A percentile compares a stretch with the other conserved stretches of the same genome.
phyloP scores from a whole-genome alignment of 2,329 filamentous ascomycete genomes.

The Sporothrix dimorphospora region DNA sequence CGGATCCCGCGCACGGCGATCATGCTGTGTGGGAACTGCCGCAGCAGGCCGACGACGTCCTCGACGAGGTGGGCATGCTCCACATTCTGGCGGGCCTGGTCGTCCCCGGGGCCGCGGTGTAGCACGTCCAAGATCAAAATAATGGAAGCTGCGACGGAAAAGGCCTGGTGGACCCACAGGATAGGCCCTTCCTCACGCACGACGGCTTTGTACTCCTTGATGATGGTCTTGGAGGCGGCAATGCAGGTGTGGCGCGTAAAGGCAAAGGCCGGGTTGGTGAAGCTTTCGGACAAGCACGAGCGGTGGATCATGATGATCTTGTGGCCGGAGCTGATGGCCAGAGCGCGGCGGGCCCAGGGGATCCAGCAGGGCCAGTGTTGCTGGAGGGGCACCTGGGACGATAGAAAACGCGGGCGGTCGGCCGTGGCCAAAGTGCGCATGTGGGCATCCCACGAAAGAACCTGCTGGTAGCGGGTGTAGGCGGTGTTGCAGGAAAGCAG shows the following conservation, averaged over 20 bases:
- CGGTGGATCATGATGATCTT: conserved; percentile 50
- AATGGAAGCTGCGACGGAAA: conserved; percentile 39
- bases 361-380: conserved; percentile 41
- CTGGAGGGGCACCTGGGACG: conserved; percentile 36
- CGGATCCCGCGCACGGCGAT: conserved; percentile 45
- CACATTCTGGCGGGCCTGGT: conserved; percentile 37
- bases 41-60: conserved; percentile 41
- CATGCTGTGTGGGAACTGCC: conserved; percentile 43
- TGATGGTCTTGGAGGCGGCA: conserved; percentile 45
- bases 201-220: conserved; percentile 38
- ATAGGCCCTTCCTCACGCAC: conserved; percentile 35
- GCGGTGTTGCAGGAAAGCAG: conserved; percentile 41
- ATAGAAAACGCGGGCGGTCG: conserved; percentile 40
- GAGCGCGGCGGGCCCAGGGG: conserved; percentile 41
- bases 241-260: conserved; percentile 45
- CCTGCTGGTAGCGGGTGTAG: conserved; percentile 44
- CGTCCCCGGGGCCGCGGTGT: conserved; percentile 36
- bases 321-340: conserved; percentile 45
- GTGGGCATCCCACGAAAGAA: conserved; percentile 41
- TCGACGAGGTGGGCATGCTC: conserved; percentile 42
- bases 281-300: conserved; percentile 42
- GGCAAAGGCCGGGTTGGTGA: conserved; percentile 40
- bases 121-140: conserved; percentile 40
- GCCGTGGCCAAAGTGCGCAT: conserved; percentile 42
- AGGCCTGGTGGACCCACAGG: conserved; percentile 40